Evolutionary conservation across 2,329 filamentous ascomycete genomes (phyloP), one percentile per base, ranked within the genome.

Genomic region (Sclerotinia spermophila): DNA sequence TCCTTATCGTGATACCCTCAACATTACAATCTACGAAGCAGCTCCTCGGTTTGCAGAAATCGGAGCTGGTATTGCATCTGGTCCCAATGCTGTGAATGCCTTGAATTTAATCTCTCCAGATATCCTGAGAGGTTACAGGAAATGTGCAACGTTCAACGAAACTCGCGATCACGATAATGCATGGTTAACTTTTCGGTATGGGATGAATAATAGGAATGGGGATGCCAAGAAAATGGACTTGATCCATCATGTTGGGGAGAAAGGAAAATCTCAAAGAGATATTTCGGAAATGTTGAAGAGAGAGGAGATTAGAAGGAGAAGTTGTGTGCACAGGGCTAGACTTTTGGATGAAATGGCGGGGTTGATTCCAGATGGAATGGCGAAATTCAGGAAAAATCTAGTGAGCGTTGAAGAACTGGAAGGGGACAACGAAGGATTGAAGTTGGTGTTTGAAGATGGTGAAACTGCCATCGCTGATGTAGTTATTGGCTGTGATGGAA

Each of bases 401-500:
- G 33, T n/a, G 27, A 27, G 19, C 27, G 45, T 53, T 30, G 44
- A 64, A 35, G 59, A 65, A 10, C 11, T 15, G 24, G 59, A 21
- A 24, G 35, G 27, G 30, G 65, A 44, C 19, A 17, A 51, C 5
- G n/a, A 40, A 42, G n/a, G n/a, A 15, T 65, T 69, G 44, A 48
- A 44, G 21, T 38, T 70, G 27, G 38, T 13, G 5, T 70, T 70
- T 35, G 33, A 59, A 45, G 68, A 70, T 42, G 68, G 68, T 27
- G 51, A 64, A 24, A 48, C 30, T 7, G 51, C 38, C 0, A 75
- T 80, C 38, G 83, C 84, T 42, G 81, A 81, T 71, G 81, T 82
- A 1, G 84, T 88, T 0, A 81, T 91, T 70, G 88, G 86, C 7
- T 89, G 87, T 76, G 89, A 91, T 78, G 89, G 89, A 0, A 88